Evolutionary conservation across 2,329 filamentous ascomycete species (phyloP).

Genomic region (Penicillium glabrum): DNA sequence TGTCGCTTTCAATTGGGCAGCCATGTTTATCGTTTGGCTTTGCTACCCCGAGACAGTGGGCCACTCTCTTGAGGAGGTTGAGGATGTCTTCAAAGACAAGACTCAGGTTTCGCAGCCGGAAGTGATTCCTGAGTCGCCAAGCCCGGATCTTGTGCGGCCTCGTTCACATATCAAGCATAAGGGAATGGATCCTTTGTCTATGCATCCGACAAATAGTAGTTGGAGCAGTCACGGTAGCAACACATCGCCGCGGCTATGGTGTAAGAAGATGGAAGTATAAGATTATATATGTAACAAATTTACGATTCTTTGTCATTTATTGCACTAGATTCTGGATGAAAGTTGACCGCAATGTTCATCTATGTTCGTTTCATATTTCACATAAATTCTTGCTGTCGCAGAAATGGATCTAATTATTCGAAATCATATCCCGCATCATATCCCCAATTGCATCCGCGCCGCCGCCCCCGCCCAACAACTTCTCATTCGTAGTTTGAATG

Average conservation of each 20-base stretch:
- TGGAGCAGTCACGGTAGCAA: constrained; percentile 12
- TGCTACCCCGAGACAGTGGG: constrained; percentile 35
- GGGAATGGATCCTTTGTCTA: constrained; percentile 21
- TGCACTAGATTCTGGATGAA: background rate
- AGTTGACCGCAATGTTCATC: background rate
- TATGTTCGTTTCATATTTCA: background rate
- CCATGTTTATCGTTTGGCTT: constrained; percentile 35
- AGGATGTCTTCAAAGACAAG: constrained; percentile 24
- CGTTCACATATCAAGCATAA: constrained; percentile 16
- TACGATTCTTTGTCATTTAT: background rate
- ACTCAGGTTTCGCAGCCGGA: background rate
- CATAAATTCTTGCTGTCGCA: background rate
- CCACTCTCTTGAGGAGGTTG: constrained; percentile 32
- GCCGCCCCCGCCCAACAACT: constrained; percentile 6
- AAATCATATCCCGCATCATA: constrained; percentile 5
- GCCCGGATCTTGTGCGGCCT: constrained; percentile 1
- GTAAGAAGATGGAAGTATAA: constrained; percentile 10
- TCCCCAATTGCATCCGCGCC: constrained; percentile 12
- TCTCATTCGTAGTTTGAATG: constrained; percentile 21
- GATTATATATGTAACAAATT: background rate
- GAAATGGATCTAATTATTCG: background rate
- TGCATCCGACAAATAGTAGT: constrained; percentile 19
- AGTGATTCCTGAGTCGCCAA: background rate
- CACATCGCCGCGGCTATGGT: constrained; percentile 10
- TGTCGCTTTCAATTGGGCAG: constrained; percentile 50